Conservation (phyloP, 1,284 basidiomycete genomes). For the Pseudozyma tsukubaensis region DNA sequence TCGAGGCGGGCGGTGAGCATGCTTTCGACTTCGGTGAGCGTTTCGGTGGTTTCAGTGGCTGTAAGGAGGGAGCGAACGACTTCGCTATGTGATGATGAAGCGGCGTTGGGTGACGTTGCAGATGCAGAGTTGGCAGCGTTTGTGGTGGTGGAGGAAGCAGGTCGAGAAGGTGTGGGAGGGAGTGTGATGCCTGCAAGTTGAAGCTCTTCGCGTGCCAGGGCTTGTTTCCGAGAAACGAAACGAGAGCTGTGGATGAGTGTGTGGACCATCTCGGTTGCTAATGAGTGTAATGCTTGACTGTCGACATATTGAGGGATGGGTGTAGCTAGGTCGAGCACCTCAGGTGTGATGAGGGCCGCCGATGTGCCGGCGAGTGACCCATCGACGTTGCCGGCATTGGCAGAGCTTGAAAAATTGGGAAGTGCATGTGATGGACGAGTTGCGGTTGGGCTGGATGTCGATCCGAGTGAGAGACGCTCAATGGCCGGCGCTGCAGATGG, state of each 20-base stretch:
- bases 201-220: constrained; percentile 70
- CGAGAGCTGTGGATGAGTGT: constrained; percentile 47
- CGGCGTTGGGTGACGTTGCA: background rate
- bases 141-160: constrained; percentile 1
- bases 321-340: constrained; percentile 67
- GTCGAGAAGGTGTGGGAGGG: constrained; percentile 5
- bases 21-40: constrained; percentile 74
- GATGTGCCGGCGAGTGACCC: constrained; percentile 16
- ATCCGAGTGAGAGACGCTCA: constrained; percentile 42
- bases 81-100: constrained; percentile 17
- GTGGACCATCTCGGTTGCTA: constrained; percentile 79
- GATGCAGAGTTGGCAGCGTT: background rate
- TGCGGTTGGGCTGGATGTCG: constrained; percentile 17
- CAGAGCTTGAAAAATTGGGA: constrained; percentile 18
- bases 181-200: constrained; percentile 33
- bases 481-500: constrained; percentile 20
- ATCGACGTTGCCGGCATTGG: constrained; percentile 15
- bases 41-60: constrained; percentile 37
- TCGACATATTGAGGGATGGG: constrained; percentile 74
- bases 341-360: constrained; percentile 36
- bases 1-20: constrained; percentile 79
- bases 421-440: constrained; percentile 42
- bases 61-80: constrained; percentile 41
- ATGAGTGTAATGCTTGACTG: constrained; percentile 81
- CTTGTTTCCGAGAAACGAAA: constrained; percentile 70